phyloP scores from a whole-genome alignment of 768 basidiomycete genomes.

The Boletus rubroflammeus region DNA sequence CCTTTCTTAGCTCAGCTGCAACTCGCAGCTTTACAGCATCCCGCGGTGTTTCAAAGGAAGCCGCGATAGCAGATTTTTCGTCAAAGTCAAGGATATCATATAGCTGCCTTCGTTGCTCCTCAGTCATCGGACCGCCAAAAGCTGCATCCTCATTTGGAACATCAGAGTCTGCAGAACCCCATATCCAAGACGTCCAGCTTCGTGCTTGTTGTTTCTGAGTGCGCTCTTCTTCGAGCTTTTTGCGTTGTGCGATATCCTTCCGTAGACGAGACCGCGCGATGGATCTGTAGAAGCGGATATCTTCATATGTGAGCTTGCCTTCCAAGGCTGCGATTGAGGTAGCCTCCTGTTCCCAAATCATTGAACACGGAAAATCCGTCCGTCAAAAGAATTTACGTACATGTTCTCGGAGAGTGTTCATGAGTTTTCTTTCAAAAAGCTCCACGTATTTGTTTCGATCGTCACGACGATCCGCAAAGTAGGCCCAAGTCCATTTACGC shows the following conservation, averaged over 20 bases:
- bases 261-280: slow-evolving; percentile 85
- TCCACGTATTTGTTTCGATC: slow-evolving; percentile 82
- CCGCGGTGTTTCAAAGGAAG: slow-evolving; percentile 65
- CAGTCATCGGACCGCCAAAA: slow-evolving; percentile 73
- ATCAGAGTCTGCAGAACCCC: slow-evolving; percentile 56
- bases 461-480: slow-evolving; percentile 84
- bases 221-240: slow-evolving; percentile 66
- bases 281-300: slow-evolving; percentile 95
- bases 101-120: slow-evolving; percentile 84
- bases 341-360: slow-evolving; percentile 41
- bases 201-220: slow-evolving; percentile 51
- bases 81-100: slow-evolving; percentile 92
- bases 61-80: slow-evolving; percentile 71
- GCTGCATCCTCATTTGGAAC: slow-evolving; percentile 47
- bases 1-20: slow-evolving; percentile 75
- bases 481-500: slow-evolving; percentile 87
- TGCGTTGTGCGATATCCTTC: slow-evolving; percentile 72
- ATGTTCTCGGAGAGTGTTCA: slow-evolving; percentile 47
- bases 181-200: slow-evolving; percentile 75
- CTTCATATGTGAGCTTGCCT: slow-evolving; percentile 83
- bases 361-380: neutral
- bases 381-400: slow-evolving; percentile 39
- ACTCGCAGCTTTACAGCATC: slow-evolving; percentile 80
- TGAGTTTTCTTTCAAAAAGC: slow-evolving; percentile 74
- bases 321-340: slow-evolving; percentile 64